phyloP scores from a whole-genome alignment of 805 yeast genomes.

The Tetrapisispora fleetii region DNA sequence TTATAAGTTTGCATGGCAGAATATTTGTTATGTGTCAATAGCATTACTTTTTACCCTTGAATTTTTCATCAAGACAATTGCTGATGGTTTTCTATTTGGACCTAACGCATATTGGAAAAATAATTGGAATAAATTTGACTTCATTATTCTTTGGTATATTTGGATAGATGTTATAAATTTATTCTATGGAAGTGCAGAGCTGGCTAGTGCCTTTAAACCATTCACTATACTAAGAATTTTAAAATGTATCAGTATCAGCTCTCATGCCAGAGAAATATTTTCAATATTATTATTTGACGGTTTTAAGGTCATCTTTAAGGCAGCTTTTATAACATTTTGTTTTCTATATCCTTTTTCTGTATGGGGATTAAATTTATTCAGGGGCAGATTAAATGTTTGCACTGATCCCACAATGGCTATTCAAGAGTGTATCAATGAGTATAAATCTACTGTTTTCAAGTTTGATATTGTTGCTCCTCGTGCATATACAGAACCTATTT shows the following conservation, averaged over 20 bases:
- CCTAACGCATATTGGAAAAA: conserved; percentile 1
- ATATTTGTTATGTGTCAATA: not conserved
- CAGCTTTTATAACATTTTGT: conserved; percentile 1
- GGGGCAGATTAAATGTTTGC: not conserved
- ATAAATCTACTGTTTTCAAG: not conserved
- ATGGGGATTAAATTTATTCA: conserved; percentile 1
- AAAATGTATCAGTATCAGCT: not conserved
- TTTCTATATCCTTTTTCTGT: conserved; percentile 1
- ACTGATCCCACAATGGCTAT: not conserved
- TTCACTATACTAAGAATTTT: not conserved
- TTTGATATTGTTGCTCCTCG: conserved; percentile 1
- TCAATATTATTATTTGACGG: not conserved
- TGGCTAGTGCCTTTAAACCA: not conserved
- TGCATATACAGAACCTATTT: not conserved
- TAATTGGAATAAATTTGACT: conserved; percentile 2
- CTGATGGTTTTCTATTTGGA: conserved; percentile 1
- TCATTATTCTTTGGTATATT: not conserved
- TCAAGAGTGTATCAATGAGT: not conserved
- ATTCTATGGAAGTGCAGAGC: not conserved
- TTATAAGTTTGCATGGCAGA: not conserved
- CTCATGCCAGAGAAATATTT: not conserved
- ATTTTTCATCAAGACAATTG: not conserved
- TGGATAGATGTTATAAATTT: not conserved
- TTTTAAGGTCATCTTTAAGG: not conserved
- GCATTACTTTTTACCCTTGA: not conserved